Base-by-base conservation (phyloP, 2,329 filamentous ascomycete species). In the Pestalotiopsis sp. region DNA sequence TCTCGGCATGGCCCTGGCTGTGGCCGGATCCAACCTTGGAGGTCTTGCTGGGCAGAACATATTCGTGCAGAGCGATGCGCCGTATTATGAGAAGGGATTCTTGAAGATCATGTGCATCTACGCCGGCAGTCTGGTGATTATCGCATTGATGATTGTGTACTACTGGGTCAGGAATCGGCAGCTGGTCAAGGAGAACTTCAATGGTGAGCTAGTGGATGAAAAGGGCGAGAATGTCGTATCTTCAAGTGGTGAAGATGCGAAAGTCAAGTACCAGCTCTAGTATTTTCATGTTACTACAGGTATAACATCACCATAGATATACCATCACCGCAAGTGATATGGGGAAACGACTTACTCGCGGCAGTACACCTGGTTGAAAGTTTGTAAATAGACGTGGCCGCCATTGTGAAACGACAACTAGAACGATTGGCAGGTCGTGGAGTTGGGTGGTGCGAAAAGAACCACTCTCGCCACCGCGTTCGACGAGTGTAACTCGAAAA, bases 51-150 rank as follows among this genome's bases (percentile, higher is more conserved):
- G 60, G 1, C 60, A 63, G 27, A 63, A 23, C 31, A 38, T 63
- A 13, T 36, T 63, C 14, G 60, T 23, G 7, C 31, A 38, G 20
- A 63, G 60, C 60, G 60, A 63, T 63, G 60, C 60, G 4, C 60
- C 60, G 31, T 63, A 63, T 17, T 63, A 63, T 63, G 31, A 63
- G 4, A 63, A 63, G 27, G 27, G 60, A 39, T 63, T 63, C 11
- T 5, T 63, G 4, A 63, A 63, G 36, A 63, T 63, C 31, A 38
- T 41, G 17, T 63, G 60, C 60, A 41, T 63, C 38, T 63, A 63
- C 14, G 36, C 60, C 0, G 60, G 27, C 2, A 41, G 60, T 25
- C 13, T 63, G 14, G 36, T 63, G 36, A 17, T 63, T 9, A 17
- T 12, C 7, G 4, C n/a, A 1, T n/a, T 63, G 60, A 63, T 63